These are phyloP conservation scores for Xylaria sp. DNA, from an alignment of 2,329 filamentous ascomycete genomes.

Conservation along the genomic window DNA sequence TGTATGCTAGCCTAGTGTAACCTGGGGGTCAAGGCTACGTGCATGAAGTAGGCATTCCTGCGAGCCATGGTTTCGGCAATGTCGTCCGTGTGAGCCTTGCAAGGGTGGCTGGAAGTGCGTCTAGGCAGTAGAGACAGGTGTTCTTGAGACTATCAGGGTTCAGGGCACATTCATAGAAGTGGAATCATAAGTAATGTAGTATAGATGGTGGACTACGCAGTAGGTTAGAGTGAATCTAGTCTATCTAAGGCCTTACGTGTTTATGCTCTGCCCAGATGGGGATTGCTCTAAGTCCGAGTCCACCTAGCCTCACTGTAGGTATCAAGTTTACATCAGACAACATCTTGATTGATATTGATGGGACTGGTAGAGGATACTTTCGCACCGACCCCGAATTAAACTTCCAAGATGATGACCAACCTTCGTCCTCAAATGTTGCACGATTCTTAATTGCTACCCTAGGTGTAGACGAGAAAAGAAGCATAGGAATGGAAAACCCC, in stretches of 20 bases:
- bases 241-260: background rate
- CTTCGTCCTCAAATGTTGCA: background rate
- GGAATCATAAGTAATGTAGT: background rate
- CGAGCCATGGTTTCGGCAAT: background rate
- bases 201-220: background rate
- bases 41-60: constrained; percentile 8
- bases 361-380: background rate
- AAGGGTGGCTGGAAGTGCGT: background rate
- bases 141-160: background rate
- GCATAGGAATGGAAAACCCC: background rate
- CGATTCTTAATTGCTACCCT: background rate
- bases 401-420: background rate
- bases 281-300: background rate
- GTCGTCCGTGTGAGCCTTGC: background rate
- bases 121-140: background rate
- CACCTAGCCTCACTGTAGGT: background rate
- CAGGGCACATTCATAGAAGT: background rate
- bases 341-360: background rate
- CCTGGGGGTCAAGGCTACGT: background rate
- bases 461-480: background rate
- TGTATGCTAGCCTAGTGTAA: background rate
- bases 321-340: background rate
- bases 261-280: background rate
- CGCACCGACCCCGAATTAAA: background rate
- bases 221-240: background rate